These are phyloP conservation scores for Ramularia endophylla DNA, from an alignment of 2,329 filamentous ascomycete genomes.

Conservation along the genomic window DNA sequence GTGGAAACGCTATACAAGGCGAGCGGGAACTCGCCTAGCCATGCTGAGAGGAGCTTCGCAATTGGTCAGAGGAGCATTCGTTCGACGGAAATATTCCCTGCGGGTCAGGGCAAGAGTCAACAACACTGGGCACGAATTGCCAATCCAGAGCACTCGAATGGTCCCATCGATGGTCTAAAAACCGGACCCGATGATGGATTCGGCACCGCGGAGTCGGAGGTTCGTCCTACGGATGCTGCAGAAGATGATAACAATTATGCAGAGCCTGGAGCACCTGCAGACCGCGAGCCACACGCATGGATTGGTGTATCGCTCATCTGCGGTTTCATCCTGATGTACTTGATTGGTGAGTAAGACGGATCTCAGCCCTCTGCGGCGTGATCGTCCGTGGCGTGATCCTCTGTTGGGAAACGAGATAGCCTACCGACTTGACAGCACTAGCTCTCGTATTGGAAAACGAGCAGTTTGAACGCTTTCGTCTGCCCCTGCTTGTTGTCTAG, in stretches of 20 bases:
- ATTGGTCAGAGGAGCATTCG: not conserved
- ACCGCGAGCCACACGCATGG: constrained; percentile 61
- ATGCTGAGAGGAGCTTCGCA: constrained; percentile 10
- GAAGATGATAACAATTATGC: constrained; percentile 7
- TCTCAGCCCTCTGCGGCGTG: no score
- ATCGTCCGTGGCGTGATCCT: no score
- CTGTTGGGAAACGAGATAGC: no score
- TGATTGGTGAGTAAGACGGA: no score
- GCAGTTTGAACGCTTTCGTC: no score
- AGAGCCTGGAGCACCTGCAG: constrained; percentile 4
- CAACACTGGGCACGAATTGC: not conserved
- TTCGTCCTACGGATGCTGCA: constrained; percentile 9
- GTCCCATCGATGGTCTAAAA: constrained; percentile 7
- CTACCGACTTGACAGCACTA: no score
- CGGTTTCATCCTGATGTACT: constrained; percentile 94
- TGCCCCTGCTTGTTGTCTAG: no score
- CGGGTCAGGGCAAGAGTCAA: not conserved
- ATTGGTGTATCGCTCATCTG: constrained; percentile 81
- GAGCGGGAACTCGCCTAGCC: constrained; percentile 16
- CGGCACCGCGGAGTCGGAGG: constrained; percentile 10
- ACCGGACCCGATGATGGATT: constrained; percentile 30
- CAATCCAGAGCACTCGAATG: not conserved
- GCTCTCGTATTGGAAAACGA: no score
- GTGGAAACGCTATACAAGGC: constrained; percentile 78
- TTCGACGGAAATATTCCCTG: not conserved